Evolutionary conservation across 495 filamentous ascomycete species (phyloP), one percentile per base, ranked within the genome.

Genomic region (Neurospora terricola): DNA sequence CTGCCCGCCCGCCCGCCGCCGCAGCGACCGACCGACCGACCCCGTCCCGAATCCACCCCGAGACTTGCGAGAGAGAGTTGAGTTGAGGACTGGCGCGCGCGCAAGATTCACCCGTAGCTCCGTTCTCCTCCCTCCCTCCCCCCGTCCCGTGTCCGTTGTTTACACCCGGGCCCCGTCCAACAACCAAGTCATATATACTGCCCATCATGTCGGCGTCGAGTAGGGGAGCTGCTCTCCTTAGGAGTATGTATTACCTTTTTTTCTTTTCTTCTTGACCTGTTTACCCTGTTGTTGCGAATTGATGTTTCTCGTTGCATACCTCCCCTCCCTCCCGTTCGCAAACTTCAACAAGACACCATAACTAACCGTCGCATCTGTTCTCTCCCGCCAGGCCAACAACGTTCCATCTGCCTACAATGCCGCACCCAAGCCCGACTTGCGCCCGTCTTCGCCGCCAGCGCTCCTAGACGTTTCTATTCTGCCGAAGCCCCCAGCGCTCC

Each of bases 121-220:
- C 48, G n/a, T 27, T 59, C 48, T 62, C 54, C 54, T 62, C 23
- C 18, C 16, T 43, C 40, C 16, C 42, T 43, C 42, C 42, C 42
- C 48, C 21, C 54, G 54, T 66, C 54, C 54, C 54, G 54, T 66
- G 30, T 66, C 54, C 54, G 27, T 66, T 66, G 54, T 66, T 18
- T 66, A 18, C 54, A 66, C 1, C 14, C 54, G 43, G 43, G 48
- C 37, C 34, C 43, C 59, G 23, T 70, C n/a, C 68, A 9, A 36
- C 18, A 38, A 72, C 54, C 66, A 40, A 75, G 71, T 70, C 48
- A 39, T 39, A 72, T 16, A 38, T 70, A 75, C 72, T 70, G 45
- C 72, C 75, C 70, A 84, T 75, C 73, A 88, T 88, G 85, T 82
- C 84, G 73, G 82, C 83, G 72, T 80, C 83, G 69, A 84, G 86